A percentile compares a stretch with the other conserved stretches of the same genome.
phyloP scores from a whole-genome alignment of 2,329 filamentous ascomycete species.

The Trichoderma semiorbis region DNA sequence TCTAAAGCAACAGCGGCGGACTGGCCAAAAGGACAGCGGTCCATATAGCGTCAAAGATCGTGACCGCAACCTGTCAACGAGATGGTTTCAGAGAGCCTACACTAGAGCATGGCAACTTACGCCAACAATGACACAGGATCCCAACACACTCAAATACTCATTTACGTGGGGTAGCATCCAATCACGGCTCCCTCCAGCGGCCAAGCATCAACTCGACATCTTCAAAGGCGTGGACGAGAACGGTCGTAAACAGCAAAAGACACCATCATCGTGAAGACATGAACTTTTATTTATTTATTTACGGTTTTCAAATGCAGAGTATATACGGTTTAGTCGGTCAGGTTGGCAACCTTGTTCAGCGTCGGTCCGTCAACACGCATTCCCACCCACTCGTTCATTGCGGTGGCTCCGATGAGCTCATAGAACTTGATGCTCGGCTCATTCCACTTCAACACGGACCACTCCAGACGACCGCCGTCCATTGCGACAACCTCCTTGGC shows the following conservation, averaged over 20 bases:
- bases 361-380: conserved; percentile 70
- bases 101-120: conserved; percentile 43
- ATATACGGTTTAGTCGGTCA: conserved; percentile 31
- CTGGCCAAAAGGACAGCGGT: conserved; percentile 35
- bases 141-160: conserved; percentile 30
- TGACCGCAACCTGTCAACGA: conserved; percentile 33
- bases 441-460: conserved; percentile 92
- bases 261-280: conserved; percentile 9
- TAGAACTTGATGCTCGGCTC: conserved; percentile 88
- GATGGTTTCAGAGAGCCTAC: conserved; percentile 49
- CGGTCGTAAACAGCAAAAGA: conserved; percentile 23
- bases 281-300: not conserved
- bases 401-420: conserved; percentile 62
- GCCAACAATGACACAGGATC: conserved; percentile 38
- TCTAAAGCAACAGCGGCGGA: conserved; percentile 32
- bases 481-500: conserved; percentile 76
- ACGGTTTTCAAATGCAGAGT: not conserved
- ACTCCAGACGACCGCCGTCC: conserved; percentile 74
- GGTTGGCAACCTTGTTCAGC: conserved; percentile 56
- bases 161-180: conserved; percentile 46
- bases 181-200: conserved; percentile 29
- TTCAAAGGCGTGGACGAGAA: conserved; percentile 44
- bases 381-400: conserved; percentile 69
- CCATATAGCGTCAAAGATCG: conserved; percentile 36
- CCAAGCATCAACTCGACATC: conserved; percentile 38